Percentiles rank a stretch among this genome's conserved stretches.
phyloP scores from a whole-genome alignment of 78 protist species.

The Monosiga brevicollis region DNA sequence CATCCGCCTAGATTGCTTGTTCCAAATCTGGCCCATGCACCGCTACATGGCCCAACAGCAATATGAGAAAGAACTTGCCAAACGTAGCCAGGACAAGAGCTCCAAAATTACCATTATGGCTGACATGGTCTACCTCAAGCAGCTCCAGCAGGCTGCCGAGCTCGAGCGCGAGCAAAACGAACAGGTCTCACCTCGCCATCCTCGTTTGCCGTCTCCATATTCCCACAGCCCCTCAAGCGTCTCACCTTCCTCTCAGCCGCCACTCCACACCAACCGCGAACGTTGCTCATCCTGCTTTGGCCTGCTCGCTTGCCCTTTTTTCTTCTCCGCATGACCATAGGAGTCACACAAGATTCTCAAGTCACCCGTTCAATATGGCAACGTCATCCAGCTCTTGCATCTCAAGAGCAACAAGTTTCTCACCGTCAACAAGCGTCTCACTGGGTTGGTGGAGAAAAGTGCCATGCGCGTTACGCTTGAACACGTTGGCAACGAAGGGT shows the following conservation, averaged over 20 bases:
- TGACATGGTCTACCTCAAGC: background rate
- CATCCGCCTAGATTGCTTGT: constrained; percentile 3
- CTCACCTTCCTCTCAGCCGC: background rate
- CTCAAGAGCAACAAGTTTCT: constrained; percentile 28
- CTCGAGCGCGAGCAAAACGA: constrained; percentile 16
- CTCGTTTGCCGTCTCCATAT: background rate
- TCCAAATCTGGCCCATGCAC: background rate
- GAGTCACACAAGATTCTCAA: background rate
- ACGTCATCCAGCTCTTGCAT: constrained; percentile 20
- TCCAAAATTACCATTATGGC: background rate
- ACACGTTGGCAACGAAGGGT: constrained; percentile 13
- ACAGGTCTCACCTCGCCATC: background rate
- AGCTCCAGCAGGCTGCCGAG: constrained; percentile 18
- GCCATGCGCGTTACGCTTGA: constrained; percentile 27
- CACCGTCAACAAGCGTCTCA: constrained; percentile 5
- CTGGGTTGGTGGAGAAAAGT: constrained; percentile 26
- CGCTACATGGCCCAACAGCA: constrained; percentile 24
- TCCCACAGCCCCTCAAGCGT: background rate
- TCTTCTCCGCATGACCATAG: background rate
- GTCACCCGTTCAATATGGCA: background rate
- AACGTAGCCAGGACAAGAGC: background rate
- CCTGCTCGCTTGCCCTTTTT: background rate
- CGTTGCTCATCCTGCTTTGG: background rate
- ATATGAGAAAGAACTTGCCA: background rate
- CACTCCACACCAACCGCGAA: background rate